Percentiles rank a stretch among this genome's conserved stretches.
Evolutionary conservation across 192 early-diverging fungal species (phyloP).

Genomic region (Coemansia sp.): DNA sequence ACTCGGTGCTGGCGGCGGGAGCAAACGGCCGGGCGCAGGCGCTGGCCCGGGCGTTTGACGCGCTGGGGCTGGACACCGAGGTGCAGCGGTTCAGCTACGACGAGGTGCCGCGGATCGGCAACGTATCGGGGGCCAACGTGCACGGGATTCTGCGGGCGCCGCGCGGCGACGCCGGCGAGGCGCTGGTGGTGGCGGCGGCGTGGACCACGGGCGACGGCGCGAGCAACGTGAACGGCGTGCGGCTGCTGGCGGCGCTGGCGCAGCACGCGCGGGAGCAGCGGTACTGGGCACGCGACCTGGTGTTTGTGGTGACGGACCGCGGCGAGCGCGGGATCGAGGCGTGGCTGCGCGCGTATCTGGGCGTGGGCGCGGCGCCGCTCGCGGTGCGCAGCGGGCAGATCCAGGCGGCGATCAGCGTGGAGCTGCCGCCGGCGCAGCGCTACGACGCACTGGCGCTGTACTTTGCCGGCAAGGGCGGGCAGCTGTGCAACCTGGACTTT

Average conservation of each 20-base stretch:
- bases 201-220: constrained; percentile 64
- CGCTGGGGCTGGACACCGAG: constrained; percentile 41
- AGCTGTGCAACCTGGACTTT: constrained; percentile 88
- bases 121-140: constrained; percentile 61
- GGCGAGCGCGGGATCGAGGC: constrained; percentile 71
- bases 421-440: constrained; percentile 65
- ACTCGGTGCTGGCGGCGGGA: constrained; percentile 5
- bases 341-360: constrained; percentile 91
- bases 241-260: constrained; percentile 40
- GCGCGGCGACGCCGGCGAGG: constrained; percentile 83
- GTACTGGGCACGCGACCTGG: constrained; percentile 91
- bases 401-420: constrained; percentile 80
- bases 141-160: constrained; percentile 80
- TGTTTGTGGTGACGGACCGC: constrained; percentile 80
- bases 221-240: constrained; percentile 25
- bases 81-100: constrained; percentile 26
- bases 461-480: constrained; percentile 86
- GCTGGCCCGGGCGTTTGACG: constrained; percentile 12
- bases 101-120: constrained; percentile 26
- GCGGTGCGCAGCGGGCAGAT: constrained; percentile 68
- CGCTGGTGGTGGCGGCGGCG: constrained; percentile 77
- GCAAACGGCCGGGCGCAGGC: constrained; percentile 8
- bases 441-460: constrained; percentile 63
- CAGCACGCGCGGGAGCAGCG: constrained; percentile 53
- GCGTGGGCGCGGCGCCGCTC: constrained; percentile 33